Percentiles rank a stretch among this genome's conserved stretches.
Conservation (phyloP, 345 rosid genomes). For the Murraya paniculata region DNA sequence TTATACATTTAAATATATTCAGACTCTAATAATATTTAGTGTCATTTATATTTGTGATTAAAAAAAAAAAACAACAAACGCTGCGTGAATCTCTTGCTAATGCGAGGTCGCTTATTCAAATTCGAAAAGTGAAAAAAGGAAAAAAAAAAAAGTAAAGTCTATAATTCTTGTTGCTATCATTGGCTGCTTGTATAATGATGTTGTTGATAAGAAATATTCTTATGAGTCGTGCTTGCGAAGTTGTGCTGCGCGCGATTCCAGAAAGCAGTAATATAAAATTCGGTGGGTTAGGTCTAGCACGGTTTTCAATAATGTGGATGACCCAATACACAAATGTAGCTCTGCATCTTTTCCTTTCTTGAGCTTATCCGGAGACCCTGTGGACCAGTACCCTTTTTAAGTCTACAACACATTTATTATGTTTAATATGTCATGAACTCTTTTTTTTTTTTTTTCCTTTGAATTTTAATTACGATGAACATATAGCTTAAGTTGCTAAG, state of each 20-base stretch:
- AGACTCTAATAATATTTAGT: no score
- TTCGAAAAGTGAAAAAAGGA: no score
- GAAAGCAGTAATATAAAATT: neutral
- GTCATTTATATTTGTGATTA: no score
- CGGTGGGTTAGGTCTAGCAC: neutral
- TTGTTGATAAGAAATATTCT: neutral
- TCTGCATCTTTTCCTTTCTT: neutral
- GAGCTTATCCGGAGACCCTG: neutral
- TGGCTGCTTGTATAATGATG: neutral
- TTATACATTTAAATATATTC: rapidly evolving
- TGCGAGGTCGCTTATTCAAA: no score
- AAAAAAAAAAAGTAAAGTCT: no score
- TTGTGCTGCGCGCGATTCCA: neutral
- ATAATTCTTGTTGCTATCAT: neutral
- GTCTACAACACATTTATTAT: no score
- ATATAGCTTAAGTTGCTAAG: neutral
- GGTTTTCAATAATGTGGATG: neutral
- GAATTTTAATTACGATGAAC: neutral
- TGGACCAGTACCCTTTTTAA: no score
- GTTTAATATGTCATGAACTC: neutral
- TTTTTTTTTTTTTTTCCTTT: no score
- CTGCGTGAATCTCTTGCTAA: no score
- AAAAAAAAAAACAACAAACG: no score
- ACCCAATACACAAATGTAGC: neutral
- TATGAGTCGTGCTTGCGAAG: neutral